These are phyloP conservation scores for Corynascus novoguineensis DNA, from an alignment of 495 filamentous ascomycete genomes.

Conservation along the genomic window DNA sequence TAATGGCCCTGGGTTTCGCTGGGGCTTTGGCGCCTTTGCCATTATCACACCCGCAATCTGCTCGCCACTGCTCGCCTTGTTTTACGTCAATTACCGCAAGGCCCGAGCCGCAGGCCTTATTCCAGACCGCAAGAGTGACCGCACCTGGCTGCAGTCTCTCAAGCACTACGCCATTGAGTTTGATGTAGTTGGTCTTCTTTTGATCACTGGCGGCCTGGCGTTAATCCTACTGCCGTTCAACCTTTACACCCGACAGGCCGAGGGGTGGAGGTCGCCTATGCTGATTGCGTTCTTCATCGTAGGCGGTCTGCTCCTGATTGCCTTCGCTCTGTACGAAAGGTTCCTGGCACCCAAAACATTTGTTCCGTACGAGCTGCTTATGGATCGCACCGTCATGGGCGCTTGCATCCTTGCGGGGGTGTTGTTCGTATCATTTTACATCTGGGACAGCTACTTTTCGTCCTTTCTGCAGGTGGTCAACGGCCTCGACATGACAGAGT, in stretches of 20 bases:
- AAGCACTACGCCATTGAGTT: conserved; percentile 53
- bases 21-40: conserved; percentile 58
- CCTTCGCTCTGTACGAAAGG: conserved; percentile 50
- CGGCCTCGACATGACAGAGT: conserved; percentile 48
- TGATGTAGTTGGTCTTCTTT: conserved; percentile 41
- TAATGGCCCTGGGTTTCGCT: conserved; percentile 49
- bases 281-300: conserved; percentile 52
- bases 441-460: conserved; percentile 62
- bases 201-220: conserved; percentile 40
- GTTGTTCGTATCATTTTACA: conserved; percentile 60
- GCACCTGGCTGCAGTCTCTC: conserved; percentile 45
- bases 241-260: conserved; percentile 40
- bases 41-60: conserved; percentile 54
- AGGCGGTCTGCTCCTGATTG: conserved; percentile 46
- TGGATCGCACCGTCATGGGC: conserved; percentile 59
- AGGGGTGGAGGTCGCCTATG: conserved; percentile 48
- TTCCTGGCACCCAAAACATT: conserved; percentile 52
- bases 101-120: conserved; percentile 52
- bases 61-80: conserved; percentile 48
- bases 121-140: conserved; percentile 37
- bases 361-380: conserved; percentile 55
- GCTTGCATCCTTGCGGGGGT: conserved; percentile 52
- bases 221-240: conserved; percentile 48
- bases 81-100: conserved; percentile 55
- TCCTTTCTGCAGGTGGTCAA: conserved; percentile 71